phyloP scores from a whole-genome alignment of 140 eudicot species.

The Oenanthe javanica region DNA sequence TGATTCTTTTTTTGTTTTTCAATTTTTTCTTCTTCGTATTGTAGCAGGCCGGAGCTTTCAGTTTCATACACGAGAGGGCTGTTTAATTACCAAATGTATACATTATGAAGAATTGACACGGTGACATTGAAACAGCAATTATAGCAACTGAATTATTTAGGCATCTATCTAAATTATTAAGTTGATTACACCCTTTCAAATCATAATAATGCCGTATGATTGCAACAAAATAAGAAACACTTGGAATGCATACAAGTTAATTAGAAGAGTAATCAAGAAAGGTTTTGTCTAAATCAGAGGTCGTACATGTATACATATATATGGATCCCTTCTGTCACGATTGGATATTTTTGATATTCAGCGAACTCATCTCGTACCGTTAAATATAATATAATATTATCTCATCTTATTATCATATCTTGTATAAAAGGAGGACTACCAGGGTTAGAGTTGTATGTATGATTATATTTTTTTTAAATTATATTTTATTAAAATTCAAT shows the following conservation, averaged over 20 bases:
- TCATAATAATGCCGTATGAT: background rate
- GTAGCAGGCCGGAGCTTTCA: background rate
- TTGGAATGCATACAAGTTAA: background rate
- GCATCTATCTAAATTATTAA: too few relatives aligned
- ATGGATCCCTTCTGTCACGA: too few relatives aligned
- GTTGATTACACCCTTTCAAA: background rate
- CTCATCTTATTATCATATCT: too few relatives aligned
- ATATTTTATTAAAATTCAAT: too few relatives aligned
- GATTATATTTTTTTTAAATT: too few relatives aligned
- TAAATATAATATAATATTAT: too few relatives aligned
- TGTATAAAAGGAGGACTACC: too few relatives aligned
- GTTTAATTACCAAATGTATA: background rate
- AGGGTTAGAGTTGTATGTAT: too few relatives aligned
- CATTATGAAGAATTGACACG: background rate
- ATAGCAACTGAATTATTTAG: background rate
- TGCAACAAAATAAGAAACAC: background rate
- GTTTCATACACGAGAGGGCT: background rate
- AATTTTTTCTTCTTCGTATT: background rate
- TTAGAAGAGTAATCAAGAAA: background rate
- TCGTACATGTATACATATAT: too few relatives aligned
- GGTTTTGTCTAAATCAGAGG: background rate
- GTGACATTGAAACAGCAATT: background rate
- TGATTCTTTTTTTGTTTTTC: background rate
- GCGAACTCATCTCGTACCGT: too few relatives aligned
- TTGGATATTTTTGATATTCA: too few relatives aligned